Evolutionary conservation across 2,329 filamentous ascomycete genomes (phyloP).

Genomic region (Sclerotinia minor): DNA sequence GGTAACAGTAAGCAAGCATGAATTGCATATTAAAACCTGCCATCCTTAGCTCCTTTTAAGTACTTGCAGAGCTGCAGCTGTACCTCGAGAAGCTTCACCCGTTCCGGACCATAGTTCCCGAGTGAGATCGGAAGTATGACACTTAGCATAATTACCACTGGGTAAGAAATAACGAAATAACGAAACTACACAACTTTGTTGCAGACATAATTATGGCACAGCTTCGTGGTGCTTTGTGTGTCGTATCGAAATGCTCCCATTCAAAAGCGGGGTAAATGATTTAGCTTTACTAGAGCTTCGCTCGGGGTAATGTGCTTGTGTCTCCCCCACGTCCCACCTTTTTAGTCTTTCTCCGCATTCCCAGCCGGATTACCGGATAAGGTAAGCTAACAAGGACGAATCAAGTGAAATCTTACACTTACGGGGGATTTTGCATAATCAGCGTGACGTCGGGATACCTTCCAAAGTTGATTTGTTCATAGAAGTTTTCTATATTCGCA

Average conservation of each 20-base stretch:
- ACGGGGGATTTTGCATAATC: neutral
- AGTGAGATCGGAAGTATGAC: neutral
- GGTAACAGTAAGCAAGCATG: too few relatives aligned
- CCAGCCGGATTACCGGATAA: constrained; percentile 3
- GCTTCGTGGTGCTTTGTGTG: constrained; percentile 1
- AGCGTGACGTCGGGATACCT: neutral
- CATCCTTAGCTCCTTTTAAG: neutral
- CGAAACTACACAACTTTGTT: neutral
- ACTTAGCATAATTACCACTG: neutral
- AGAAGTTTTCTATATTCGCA: neutral
- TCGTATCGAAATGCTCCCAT: neutral
- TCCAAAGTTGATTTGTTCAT: neutral
- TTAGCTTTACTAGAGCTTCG: neutral
- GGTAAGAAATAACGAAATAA: neutral
- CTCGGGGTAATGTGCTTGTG: neutral
- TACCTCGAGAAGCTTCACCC: neutral
- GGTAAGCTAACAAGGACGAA: neutral
- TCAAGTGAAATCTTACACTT: neutral
- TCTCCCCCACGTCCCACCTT: neutral
- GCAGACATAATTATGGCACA: neutral
- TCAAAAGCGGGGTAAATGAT: constrained; percentile 13
- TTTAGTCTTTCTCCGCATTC: constrained; percentile 12
- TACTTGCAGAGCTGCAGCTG: neutral
- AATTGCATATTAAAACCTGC: neutral
- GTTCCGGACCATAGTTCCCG: neutral